A percentile compares a stretch with the other conserved stretches of the same genome.
Conservation (phyloP, 1,139 yeast species). For the Kodamaea anthophila region DNA sequence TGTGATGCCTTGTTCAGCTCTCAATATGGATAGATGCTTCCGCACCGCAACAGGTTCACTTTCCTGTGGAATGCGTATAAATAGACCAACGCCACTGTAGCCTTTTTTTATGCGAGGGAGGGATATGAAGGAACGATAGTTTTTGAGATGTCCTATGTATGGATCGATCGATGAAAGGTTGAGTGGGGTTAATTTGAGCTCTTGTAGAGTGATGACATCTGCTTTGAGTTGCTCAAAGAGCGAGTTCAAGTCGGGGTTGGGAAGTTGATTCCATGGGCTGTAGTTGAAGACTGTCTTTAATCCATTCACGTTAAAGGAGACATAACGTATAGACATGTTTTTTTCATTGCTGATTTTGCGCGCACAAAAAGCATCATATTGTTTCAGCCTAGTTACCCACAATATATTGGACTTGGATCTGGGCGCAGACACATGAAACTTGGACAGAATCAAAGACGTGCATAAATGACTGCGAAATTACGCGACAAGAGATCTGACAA, state of each 20-base stretch:
- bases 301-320: conserved; percentile 86
- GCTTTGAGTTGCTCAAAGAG: conserved; percentile 56
- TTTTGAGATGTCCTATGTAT: conserved; percentile 49
- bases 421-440: no score
- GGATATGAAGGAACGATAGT: conserved; percentile 61
- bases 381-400: no score
- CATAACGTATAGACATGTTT: conserved; percentile 30
- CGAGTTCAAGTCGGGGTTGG: conserved; percentile 38
- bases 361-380: no score
- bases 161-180: conserved; percentile 31
- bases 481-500: no score
- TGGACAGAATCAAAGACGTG: no score
- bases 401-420: no score
- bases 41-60: conserved; percentile 32
- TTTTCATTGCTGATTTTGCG: no score
- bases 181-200: conserved; percentile 59
- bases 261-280: conserved; percentile 67
- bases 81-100: conserved; percentile 88
- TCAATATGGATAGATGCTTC: conserved; percentile 43
- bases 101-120: conserved; percentile 68
- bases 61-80: conserved; percentile 48
- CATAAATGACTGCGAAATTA: no score
- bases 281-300: conserved; percentile 72
- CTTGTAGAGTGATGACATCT: conserved; percentile 81
- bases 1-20: conserved; percentile 89